Evolutionary conservation across 2,329 filamentous ascomycete genomes (phyloP), one percentile per base, ranked within the genome.

Genomic region (Sarocladium oryzae): DNA sequence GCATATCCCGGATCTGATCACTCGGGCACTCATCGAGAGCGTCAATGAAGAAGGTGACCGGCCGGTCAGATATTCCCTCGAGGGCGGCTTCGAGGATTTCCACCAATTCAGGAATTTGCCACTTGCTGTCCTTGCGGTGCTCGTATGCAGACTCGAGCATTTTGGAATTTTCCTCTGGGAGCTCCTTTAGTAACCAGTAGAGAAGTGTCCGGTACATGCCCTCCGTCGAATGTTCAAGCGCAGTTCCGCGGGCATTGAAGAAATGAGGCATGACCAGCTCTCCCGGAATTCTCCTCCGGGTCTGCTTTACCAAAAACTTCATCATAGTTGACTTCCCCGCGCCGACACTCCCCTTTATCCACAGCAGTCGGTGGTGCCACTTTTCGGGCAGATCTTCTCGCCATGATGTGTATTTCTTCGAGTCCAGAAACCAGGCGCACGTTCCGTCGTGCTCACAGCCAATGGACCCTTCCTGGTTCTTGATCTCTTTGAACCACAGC

Each of bases 121-220:
- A 45, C 15, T 4, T 24, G 13, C n/a, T 16, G 10, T 30, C 28
- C 43, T 18, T 21, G 43, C 26, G 43, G 8, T 32, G 43, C 16
- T 20, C 43, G 16, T 32, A 9, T 4, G 20, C 20, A 33, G 26
- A 33, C n/a, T 48, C 43, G 24, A 33, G 24, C 23, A 28, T 13
- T n/a, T 28, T 30, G 9, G 18, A 21, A 45, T 5, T 15, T 15
- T 26, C 6, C 8, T 28, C n/a, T 32, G 26, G 43, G 2, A 32
- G 16, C 9, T 32, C 4, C 16, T 37, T n/a, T 6, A 56, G 30
- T 1, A 80, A 59, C 52, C 80, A 73, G 7, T 61, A 57, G 1
- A 80, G 53, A 6, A 81, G 55, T 1, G 74, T 74, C 6, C 75
- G 69, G 56, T 78, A 78, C 58, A 81, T 66, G 2, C 78, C 77